These are phyloP conservation scores for Fonsecaea multimorphosa DNA, from an alignment of 2,329 filamentous ascomycete genomes.

Conservation along the genomic window DNA sequence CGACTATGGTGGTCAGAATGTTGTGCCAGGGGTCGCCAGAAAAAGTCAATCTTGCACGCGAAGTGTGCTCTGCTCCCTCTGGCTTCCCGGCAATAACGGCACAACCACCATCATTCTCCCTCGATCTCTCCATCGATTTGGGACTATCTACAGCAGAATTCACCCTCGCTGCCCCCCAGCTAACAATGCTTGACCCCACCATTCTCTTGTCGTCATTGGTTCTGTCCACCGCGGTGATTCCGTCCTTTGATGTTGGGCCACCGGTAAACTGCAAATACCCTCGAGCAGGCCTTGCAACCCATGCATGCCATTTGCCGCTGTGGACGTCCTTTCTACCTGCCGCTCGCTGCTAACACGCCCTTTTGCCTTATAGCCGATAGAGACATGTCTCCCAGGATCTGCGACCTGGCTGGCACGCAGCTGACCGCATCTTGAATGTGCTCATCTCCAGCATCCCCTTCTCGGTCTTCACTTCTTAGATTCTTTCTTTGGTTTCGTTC, in stretches of 20 bases:
- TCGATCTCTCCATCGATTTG: conserved; percentile 18
- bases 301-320: conserved; percentile 4
- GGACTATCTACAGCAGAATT: neutral
- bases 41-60: neutral
- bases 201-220: conserved; percentile 22
- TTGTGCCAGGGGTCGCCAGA: neutral
- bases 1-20: neutral
- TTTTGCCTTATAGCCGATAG: conserved; percentile 10
- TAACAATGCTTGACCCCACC: conserved; percentile 23
- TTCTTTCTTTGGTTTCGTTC: neutral
- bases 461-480: conserved; percentile 9
- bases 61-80: conserved; percentile 11
- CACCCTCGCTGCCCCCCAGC: neutral
- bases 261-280: conserved; percentile 15
- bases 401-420: conserved; percentile 6
- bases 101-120: conserved; percentile 12
- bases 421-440: conserved; percentile 21
- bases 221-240: conserved; percentile 9
- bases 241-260: conserved; percentile 3
- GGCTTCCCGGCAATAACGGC: conserved; percentile 28
- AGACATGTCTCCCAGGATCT: conserved; percentile 5
- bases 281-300: neutral
- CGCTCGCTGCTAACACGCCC: conserved; percentile 8
- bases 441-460: neutral
- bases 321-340: neutral